Conservation (phyloP, 164 flowering plant genomes). For the Liquidambar formosana region DNA sequence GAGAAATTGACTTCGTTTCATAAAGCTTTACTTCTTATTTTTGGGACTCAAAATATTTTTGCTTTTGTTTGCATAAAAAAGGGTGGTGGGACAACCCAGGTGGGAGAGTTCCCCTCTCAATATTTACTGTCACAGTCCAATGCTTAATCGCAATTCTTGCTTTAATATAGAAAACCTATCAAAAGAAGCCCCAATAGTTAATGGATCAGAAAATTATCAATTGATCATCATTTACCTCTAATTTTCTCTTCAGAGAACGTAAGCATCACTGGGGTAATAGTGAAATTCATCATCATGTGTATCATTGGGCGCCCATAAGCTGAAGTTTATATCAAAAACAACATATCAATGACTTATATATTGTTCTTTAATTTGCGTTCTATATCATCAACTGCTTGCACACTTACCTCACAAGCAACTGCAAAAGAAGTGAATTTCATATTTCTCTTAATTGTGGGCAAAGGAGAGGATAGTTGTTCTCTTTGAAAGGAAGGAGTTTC, state of each 20-base stretch:
- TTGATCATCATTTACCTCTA: not conserved
- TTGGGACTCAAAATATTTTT: no score
- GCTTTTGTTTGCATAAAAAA: no score
- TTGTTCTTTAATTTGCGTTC: not conserved
- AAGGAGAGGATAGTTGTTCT: constrained; percentile 20
- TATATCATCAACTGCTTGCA: not conserved
- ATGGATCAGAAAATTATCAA: not conserved
- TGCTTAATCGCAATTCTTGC: no score
- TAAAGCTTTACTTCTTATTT: no score
- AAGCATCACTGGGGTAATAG: not conserved
- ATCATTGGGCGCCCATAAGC: no score
- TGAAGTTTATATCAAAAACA: not conserved
- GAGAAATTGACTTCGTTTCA: no score
- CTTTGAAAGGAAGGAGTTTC: constrained; percentile 51
- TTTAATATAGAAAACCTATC: no score
- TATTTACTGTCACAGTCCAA: no score
- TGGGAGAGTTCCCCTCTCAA: no score
- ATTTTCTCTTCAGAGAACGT: not conserved
- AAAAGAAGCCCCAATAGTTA: no score
- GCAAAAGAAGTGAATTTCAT: constrained; percentile 15
- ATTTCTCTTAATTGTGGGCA: constrained; percentile 33
- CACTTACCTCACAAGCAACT: not conserved
- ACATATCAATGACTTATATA: not conserved
- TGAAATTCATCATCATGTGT: not conserved
- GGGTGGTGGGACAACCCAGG: no score